A percentile compares a stretch with the other conserved stretches of the same genome.
These are phyloP conservation scores for Auriculariales sp. DNA, from an alignment of 768 basidiomycete species.

Conservation along the genomic window DNA sequence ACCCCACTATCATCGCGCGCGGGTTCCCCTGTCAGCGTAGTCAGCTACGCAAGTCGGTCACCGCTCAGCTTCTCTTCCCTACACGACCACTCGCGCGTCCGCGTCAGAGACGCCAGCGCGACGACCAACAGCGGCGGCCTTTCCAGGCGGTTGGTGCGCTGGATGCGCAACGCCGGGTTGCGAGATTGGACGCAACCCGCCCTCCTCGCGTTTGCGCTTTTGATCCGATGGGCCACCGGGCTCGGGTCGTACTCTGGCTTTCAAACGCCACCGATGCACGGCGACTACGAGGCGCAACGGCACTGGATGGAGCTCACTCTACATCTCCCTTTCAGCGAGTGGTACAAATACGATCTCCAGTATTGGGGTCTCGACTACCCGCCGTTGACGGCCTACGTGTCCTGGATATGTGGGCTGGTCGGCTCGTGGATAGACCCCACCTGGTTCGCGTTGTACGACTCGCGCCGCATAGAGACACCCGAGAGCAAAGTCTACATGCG, in stretches of 20 bases:
- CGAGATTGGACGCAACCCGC: slow-evolving; percentile 44
- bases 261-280: slow-evolving; percentile 66
- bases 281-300: slow-evolving; percentile 86
- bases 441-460: slow-evolving; percentile 59
- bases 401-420: slow-evolving; percentile 65
- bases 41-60: slow-evolving; percentile 12
- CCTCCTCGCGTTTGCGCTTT: slow-evolving; percentile 34
- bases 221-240: slow-evolving; percentile 56
- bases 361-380: slow-evolving; percentile 98
- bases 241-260: slow-evolving; percentile 71
- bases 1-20: slow-evolving; percentile 35
- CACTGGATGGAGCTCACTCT: slow-evolving; percentile 91
- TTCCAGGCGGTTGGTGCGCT: slow-evolving; percentile 53
- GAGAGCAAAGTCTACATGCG: slow-evolving; percentile 72
- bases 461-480: slow-evolving; percentile 57
- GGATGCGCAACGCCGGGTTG: slow-evolving; percentile 62
- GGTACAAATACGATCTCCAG: slow-evolving; percentile 79
- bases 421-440: slow-evolving; percentile 34
- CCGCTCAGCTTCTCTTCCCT: slow-evolving; percentile 7
- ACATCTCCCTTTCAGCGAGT: slow-evolving; percentile 56
- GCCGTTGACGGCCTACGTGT: slow-evolving; percentile 80
- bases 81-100: slow-evolving; percentile 6
- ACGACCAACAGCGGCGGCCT: slow-evolving; percentile 21
- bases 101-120: slow-evolving; percentile 1
- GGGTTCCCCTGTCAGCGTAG: slow-evolving; percentile 27